phyloP scores from a whole-genome alignment of 2,329 filamentous ascomycete species.

The Monosporascus ibericus region DNA sequence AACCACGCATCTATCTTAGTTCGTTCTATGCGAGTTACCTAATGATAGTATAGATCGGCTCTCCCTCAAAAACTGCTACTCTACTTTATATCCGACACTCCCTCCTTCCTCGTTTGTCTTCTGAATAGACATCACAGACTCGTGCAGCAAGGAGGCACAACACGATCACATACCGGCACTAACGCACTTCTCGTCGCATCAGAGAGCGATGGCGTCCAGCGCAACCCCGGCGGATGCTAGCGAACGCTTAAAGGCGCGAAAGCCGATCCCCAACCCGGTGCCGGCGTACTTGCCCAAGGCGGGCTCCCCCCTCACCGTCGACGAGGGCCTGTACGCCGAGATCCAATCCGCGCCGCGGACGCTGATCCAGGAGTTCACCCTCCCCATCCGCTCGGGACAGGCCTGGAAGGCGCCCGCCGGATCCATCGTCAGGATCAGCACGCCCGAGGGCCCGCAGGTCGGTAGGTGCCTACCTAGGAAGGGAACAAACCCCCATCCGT shows the following conservation, averaged over 20 bases:
- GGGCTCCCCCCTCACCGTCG: constrained; percentile 38
- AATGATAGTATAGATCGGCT: no score
- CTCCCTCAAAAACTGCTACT: no score
- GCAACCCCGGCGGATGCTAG: background rate
- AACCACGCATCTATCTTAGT: no score
- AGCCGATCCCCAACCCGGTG: constrained; percentile 39
- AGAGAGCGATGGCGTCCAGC: no score
- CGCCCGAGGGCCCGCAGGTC: constrained; percentile 72
- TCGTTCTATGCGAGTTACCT: no score
- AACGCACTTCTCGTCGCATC: no score
- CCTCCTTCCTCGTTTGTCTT: no score
- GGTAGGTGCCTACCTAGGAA: constrained; percentile 24
- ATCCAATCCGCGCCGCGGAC: constrained; percentile 46
- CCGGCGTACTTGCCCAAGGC: constrained; percentile 42
- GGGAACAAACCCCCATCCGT: no score
- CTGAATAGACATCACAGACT: no score
- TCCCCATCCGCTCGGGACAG: constrained; percentile 67
- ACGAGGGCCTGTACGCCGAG: constrained; percentile 49
- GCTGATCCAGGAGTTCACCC: constrained; percentile 46
- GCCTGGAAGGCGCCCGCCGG: constrained; percentile 68
- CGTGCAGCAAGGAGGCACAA: no score
- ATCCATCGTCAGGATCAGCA: constrained; percentile 65
- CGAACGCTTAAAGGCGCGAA: constrained; percentile 35
- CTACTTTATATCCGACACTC: no score
- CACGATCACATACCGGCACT: no score